These are phyloP conservation scores for Mucor mucedo DNA, from an alignment of 371 early-diverging fungal species.

Conservation along the genomic window DNA sequence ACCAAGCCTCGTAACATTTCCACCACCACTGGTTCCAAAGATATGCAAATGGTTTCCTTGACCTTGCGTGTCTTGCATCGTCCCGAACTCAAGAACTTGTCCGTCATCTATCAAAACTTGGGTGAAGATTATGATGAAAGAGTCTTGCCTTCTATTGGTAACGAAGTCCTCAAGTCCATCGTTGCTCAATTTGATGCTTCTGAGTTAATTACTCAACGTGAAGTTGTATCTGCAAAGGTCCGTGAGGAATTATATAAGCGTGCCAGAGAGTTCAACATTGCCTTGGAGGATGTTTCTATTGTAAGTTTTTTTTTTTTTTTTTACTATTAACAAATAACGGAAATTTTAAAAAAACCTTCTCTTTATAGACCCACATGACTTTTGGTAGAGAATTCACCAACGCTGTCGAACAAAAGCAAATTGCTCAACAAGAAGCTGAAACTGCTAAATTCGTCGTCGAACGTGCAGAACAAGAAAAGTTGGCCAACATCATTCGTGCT, in stretches of 20 bases:
- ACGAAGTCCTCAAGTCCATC: conserved; percentile 97
- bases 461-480: conserved; percentile 96
- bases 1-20: conserved; percentile 96
- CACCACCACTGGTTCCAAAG: conserved; percentile 89
- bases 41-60: conserved; percentile 93
- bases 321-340: not conserved
- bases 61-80: conserved; percentile 95
- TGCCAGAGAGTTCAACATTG: conserved; percentile 93
- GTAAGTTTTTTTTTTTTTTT: conserved; percentile 40
- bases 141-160: conserved; percentile 97
- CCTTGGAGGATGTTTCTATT: conserved; percentile 98
- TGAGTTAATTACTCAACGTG: conserved; percentile 98
- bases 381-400: conserved; percentile 97
- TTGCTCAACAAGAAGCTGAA: conserved; percentile 97
- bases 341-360: not conserved
- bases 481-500: conserved; percentile 96
- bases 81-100: conserved; percentile 80
- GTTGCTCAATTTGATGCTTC: conserved; percentile 99
- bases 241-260: conserved; percentile 93
- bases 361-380: conserved; percentile 87
- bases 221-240: conserved; percentile 92
- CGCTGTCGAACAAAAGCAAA: conserved; percentile 91
- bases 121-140: conserved; percentile 98
- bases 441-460: conserved; percentile 94
- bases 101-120: conserved; percentile 87